A percentile compares a stretch with the other conserved stretches of the same genome.
Evolutionary conservation across 305 asterid species (phyloP).

Genomic region (Solanum aculeatissimum): DNA sequence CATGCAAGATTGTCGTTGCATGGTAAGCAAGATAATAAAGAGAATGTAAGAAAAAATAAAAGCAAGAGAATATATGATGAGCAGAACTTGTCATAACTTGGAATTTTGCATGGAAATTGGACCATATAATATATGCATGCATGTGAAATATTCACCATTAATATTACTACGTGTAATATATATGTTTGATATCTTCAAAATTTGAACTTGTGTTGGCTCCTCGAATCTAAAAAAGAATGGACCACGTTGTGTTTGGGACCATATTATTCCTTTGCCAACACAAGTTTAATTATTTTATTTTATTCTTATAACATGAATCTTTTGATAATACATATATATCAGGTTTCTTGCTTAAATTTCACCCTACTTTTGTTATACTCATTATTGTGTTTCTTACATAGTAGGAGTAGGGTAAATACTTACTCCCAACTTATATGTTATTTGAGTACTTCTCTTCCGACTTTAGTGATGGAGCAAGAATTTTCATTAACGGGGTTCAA

Average conservation of each 20-base stretch:
- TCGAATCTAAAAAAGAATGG: neutral
- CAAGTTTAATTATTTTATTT: neutral
- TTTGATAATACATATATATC: neutral
- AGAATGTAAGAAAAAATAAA: neutral
- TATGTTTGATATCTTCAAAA: neutral
- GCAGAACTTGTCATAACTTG: neutral
- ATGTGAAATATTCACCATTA: neutral
- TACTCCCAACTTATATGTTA: no score
- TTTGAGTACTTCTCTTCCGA: no score
- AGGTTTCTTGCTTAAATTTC: neutral
- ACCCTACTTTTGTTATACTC: neutral
- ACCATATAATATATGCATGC: neutral
- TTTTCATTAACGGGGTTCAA: no score
- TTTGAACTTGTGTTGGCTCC: neutral
- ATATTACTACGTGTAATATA: neutral
- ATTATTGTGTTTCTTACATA: neutral
- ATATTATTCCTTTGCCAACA: neutral
- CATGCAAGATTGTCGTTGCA: conserved; percentile 24
- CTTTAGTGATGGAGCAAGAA: no score
- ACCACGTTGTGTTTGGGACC: neutral
- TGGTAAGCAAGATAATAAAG: conserved; percentile 6
- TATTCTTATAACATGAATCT: neutral
- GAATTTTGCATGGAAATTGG: neutral
- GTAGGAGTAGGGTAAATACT: neutral
- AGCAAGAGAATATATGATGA: neutral